phyloP scores from a whole-genome alignment of 2,329 filamentous ascomycete species.

The Grosmannia penicillata region DNA sequence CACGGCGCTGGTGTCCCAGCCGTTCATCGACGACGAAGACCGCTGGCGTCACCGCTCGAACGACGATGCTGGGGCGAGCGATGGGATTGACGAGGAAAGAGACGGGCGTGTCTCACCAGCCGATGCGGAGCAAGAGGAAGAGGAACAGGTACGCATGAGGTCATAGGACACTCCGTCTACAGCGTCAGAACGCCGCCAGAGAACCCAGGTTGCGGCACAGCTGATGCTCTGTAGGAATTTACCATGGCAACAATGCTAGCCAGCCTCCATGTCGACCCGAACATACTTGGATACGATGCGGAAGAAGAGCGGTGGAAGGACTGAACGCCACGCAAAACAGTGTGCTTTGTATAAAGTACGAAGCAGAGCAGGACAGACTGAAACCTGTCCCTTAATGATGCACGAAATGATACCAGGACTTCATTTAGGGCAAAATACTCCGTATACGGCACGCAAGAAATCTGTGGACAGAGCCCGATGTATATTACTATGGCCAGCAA shows the following conservation, averaged over 20 bases:
- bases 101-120: neutral
- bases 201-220: too few species aligned
- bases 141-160: too few species aligned
- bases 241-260: constrained; percentile 24
- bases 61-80: constrained; percentile 6
- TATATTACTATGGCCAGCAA: too few species aligned
- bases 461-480: too few species aligned
- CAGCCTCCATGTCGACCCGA: constrained; percentile 20
- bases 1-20: constrained; percentile 5
- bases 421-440: too few species aligned
- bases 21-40: neutral
- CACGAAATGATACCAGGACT: too few species aligned
- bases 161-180: too few species aligned
- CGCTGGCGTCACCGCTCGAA: neutral
- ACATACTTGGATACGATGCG: constrained; percentile 19
- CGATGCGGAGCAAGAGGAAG: constrained; percentile 2
- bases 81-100: constrained; percentile 6
- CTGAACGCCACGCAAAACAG: neutral
- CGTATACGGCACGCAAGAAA: too few species aligned
- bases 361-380: too few species aligned
- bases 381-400: too few species aligned
- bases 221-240: constrained; percentile 14
- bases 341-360: too few species aligned
- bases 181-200: too few species aligned
- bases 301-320: constrained; percentile 15